Evolutionary conservation across 192 early-diverging fungal species (phyloP).

Genomic region (Coemansia sp.): DNA sequence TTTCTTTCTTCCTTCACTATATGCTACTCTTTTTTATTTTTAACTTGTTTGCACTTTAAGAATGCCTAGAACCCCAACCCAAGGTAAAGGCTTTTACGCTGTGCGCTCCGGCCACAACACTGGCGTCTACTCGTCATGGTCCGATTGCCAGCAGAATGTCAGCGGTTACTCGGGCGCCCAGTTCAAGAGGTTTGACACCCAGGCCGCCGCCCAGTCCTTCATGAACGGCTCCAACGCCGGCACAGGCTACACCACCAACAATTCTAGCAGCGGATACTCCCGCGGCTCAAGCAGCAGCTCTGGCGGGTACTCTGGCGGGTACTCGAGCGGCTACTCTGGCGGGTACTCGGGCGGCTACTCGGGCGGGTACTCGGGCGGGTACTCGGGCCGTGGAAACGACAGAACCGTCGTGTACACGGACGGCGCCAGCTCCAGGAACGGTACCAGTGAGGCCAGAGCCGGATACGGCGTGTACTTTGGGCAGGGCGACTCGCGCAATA

Average conservation of each 20-base stretch:
- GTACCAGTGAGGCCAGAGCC: slow-evolving; percentile 60
- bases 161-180: slow-evolving; percentile 56
- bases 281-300: too few species aligned
- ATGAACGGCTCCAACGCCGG: slow-evolving; percentile 11
- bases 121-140: slow-evolving; percentile 52
- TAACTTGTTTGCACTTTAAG: too few species aligned
- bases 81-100: slow-evolving; percentile 24
- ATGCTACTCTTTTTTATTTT: background rate
- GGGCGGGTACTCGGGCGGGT: too few species aligned
- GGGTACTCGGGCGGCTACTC: too few species aligned
- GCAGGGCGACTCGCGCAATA: slow-evolving; percentile 64
- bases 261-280: slow-evolving; percentile 22
- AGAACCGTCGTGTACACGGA: slow-evolving; percentile 72
- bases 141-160: slow-evolving; percentile 61
- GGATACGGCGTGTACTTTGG: slow-evolving; percentile 89
- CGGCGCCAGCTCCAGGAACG: slow-evolving; percentile 76
- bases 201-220: slow-evolving; percentile 59
- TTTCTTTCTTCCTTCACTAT: background rate
- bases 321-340: too few species aligned
- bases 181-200: slow-evolving; percentile 63
- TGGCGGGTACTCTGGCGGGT: too few species aligned
- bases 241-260: slow-evolving; percentile 14
- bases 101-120: slow-evolving; percentile 28
- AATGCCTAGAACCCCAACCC: background rate
- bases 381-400: too few species aligned